Evolutionary conservation across 1,284 basidiomycete species (phyloP), one percentile per base, ranked within the genome.

Genomic region (Boletus semigastroideus): DNA sequence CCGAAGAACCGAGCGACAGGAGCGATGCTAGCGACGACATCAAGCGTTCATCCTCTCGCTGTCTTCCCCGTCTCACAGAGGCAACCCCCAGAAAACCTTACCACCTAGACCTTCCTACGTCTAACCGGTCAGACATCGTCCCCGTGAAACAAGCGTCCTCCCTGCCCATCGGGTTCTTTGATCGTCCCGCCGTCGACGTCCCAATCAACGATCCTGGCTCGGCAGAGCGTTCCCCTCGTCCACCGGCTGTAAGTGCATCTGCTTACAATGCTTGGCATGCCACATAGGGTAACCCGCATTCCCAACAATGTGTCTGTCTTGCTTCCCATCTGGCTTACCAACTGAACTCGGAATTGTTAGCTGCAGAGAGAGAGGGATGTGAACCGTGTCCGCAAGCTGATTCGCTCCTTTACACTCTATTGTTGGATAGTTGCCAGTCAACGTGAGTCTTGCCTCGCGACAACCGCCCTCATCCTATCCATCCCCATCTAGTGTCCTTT

Each of bases 1-100:
- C 59, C 25, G 65, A 64, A 39, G 65, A 69, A 34, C 66, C 60
- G 2, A 68, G 65, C 48, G 65, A 66, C 45, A 58, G 39, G 36
- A 67, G 64, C 42, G 65, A 70, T 30, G 46, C 39, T 11, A 42
- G 51, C 49, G 65, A 68, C 44, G 51, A 55, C 1, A 30, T 56
- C 36, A 37, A 49, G 3, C 54, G 53, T 10, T 42, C 54, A 27
- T 17, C 53, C 19, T 22, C 50, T 8, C 66, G 49, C 14, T 33
- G 51, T 22, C n/a, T 39, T 8, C 13, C 28, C 31, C 36, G 31
- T 20, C 44, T 55, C 45, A 33, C 48, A 0, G 49, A 56, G 5
- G 14, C 17, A 4, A 25, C 41, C 4, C 28, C 42, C 1, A 58
- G 50, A 33, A 42, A 49, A 33, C 31, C 42, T 19, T 36, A 28